Base-by-base conservation (phyloP, 2,329 filamentous ascomycete genomes). In the Aspergillus terreus region DNA sequence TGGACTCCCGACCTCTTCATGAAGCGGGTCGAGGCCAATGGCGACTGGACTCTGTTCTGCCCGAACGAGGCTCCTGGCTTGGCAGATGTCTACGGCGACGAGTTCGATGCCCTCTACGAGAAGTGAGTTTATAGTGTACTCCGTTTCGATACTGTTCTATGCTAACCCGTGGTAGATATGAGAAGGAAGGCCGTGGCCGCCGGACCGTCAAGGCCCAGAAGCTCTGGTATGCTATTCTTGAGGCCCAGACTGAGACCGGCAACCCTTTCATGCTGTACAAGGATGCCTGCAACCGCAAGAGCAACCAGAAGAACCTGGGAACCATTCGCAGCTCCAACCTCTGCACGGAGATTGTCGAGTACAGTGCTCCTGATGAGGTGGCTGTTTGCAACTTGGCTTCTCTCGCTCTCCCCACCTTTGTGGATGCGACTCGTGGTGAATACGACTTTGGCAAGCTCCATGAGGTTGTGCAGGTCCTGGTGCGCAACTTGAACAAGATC, bases 231-330 rank as follows among this genome's bases (percentile, higher is more conserved):
- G 91, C 92, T 61, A 96, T 99, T 60, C 83, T 99, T 44, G 94
- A 99, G 78, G 90, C 94, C 46, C 94, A 99, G 79, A 97, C 92
- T 32, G 94, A 99, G 84, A 99, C 94, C 43, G 94, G 94, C 63
- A 97, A 95, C 76, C 94, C 94, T 45, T 99, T 96, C 78, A 99
- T 99, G 90, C 86, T 97, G 54, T 99, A 99, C 86, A 99, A 99
- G 82, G 94, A 99, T 76, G 83, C 86, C 67, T 92, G 88, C 84
- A 99, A 99, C 84, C 85, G 85, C 73, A 99, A 99, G 87, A 96
- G 92, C 82, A 99, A 99, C 83, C 94, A 99, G 80, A 97, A 99
- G 87, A 99, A 99, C 77, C 82, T 99, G 30, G 94, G 94, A 60
- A 96, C 92, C 57, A 99, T 99, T 65, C 91, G 91, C 74, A 96